A percentile compares a stretch with the other conserved stretches of the same genome.
Evolutionary conservation across 306 rosid species (phyloP).

Genomic region (Dalbergia cochinchinensis): DNA sequence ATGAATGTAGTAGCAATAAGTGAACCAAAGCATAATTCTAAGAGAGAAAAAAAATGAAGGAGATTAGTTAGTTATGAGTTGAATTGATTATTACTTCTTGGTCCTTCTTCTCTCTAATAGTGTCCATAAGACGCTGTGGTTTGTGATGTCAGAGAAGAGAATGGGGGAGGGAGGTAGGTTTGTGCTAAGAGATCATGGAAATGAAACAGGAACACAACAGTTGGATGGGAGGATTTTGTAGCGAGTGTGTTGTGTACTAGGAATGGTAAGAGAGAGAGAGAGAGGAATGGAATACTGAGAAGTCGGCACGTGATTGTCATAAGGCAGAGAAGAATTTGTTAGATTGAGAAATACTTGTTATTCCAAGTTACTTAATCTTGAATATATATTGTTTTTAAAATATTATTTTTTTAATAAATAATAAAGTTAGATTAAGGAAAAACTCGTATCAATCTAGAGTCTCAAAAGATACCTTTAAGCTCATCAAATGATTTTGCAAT

Average conservation of each 20-base stretch:
- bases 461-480: no score
- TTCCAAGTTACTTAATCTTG: no score
- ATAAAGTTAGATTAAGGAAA: no score
- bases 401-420: no score
- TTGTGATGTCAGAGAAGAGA: slow-evolving; percentile 30
- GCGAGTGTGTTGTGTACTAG: neutral
- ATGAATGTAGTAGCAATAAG: slow-evolving; percentile 6
- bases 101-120: slow-evolving; percentile 30
- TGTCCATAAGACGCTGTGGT: slow-evolving; percentile 48
- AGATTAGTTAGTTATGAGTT: slow-evolving; percentile 29
- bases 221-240: slow-evolving; percentile 39
- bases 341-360: neutral
- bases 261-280: neutral
- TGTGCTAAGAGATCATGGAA: slow-evolving; percentile 16
- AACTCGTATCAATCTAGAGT: no score
- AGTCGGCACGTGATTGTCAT: slow-evolving; percentile 67
- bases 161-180: neutral
- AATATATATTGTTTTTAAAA: no score
- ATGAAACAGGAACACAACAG: slow-evolving; percentile 25
- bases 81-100: neutral
- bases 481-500: no score
- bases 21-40: slow-evolving; percentile 1
- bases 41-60: slow-evolving; percentile 34
- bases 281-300: slow-evolving; percentile 16
- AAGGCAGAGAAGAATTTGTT: neutral